Evolutionary conservation across 1,284 basidiomycete genomes (phyloP).

Genomic region (Trichosporon coremiiforme): DNA sequence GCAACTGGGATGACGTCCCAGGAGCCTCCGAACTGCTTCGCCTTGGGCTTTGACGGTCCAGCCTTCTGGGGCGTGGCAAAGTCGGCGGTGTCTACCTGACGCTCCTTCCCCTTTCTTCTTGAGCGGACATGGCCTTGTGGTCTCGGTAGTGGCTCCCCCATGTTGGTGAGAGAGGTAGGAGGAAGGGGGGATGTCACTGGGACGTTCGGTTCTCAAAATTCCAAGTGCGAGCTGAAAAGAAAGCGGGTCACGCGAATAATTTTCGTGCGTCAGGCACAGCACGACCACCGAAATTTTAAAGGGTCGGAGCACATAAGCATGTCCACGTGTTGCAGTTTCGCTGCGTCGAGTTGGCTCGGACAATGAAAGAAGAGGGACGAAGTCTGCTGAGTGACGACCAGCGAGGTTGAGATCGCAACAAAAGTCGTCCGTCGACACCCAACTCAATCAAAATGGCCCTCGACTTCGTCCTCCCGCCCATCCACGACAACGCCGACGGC

Average conservation of each 20-base stretch:
- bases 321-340: constrained; percentile 26
- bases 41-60: constrained; percentile 27
- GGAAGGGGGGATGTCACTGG: constrained; percentile 12
- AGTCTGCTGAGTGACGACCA: constrained; percentile 15
- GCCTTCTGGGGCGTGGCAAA: constrained; percentile 15
- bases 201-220: constrained; percentile 17
- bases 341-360: not conserved
- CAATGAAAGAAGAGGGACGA: constrained; percentile 21
- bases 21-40: constrained; percentile 20
- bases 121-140: constrained; percentile 17
- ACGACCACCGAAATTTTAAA: constrained; percentile 20
- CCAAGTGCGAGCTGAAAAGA: constrained; percentile 20
- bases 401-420: constrained; percentile 11
- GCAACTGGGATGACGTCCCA: constrained; percentile 61
- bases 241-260: constrained; percentile 4
- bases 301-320: not conserved
- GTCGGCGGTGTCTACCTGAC: constrained; percentile 21
- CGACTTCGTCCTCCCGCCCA: constrained; percentile 54
- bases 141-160: constrained; percentile 29
- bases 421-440: constrained; percentile 17
- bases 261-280: constrained; percentile 1
- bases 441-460: constrained; percentile 41
- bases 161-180: constrained; percentile 28
- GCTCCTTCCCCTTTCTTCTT: constrained; percentile 37
- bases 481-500: constrained; percentile 57